phyloP scores from a whole-genome alignment of 108 stramenopile genomes.

The Pseudonitzschia pungens region DNA sequence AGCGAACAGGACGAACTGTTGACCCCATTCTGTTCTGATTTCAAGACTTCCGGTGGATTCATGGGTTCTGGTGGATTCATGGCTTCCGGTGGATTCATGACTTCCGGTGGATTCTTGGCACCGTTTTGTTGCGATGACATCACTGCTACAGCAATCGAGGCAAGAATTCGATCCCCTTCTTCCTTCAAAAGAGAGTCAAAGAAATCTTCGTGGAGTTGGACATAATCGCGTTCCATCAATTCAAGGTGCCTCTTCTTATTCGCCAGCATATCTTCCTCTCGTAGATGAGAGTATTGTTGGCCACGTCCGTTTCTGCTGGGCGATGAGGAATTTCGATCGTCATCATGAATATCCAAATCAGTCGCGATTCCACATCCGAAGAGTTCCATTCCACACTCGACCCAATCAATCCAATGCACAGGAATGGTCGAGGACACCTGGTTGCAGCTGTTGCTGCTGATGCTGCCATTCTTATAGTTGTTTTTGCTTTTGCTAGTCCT shows the following conservation, averaged over 20 bases:
- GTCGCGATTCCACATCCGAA: slow-evolving; percentile 30
- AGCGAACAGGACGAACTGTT: background rate
- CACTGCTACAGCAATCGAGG: background rate
- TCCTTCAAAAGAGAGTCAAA: slow-evolving; percentile 48
- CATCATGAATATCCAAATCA: background rate
- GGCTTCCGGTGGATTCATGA: background rate
- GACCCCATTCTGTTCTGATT: background rate
- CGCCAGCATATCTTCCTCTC: slow-evolving; percentile 3
- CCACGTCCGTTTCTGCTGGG: background rate
- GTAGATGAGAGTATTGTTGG: background rate
- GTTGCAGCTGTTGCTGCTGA: background rate
- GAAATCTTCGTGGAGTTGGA: slow-evolving; percentile 48
- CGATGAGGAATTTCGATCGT: background rate
- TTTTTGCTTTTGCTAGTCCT: background rate
- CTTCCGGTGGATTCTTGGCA: background rate
- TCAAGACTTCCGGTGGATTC: background rate
- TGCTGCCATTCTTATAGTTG: background rate
- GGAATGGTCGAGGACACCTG: background rate
- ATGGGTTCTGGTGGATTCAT: no score
- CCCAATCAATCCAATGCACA: slow-evolving; percentile 38
- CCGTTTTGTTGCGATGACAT: background rate
- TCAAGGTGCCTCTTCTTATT: slow-evolving; percentile 1
- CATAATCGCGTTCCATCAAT: slow-evolving; percentile 29
- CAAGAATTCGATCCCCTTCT: slow-evolving; percentile 14
- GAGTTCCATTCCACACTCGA: slow-evolving; percentile 36